Conservation (phyloP, 2,329 filamentous ascomycete species). For the Mycocentrospora acerina region DNA sequence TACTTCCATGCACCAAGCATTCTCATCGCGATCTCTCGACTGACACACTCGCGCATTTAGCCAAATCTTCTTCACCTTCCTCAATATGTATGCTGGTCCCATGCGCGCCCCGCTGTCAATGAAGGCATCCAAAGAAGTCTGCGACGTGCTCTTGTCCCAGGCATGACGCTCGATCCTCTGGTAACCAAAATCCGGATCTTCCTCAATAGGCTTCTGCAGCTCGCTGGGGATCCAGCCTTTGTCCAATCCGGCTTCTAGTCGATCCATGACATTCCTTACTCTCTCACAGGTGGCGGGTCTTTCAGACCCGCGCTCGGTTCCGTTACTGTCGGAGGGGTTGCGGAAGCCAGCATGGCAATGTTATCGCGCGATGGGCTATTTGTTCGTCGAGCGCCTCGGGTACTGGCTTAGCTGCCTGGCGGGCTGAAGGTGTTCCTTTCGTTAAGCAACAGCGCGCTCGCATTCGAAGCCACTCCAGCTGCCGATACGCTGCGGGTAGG, state of each 20-base stretch:
- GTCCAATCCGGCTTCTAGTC: conserved; percentile 11
- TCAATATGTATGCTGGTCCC: conserved; percentile 8
- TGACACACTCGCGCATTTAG: no score
- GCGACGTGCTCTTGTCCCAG: conserved; percentile 6
- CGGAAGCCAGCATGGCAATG: conserved; percentile 7
- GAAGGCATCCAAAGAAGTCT: conserved; percentile 3
- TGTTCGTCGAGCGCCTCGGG: conserved; percentile 7
- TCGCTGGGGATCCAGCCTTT: conserved; percentile 13
- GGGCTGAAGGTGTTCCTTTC: conserved; percentile 13
- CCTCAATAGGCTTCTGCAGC: conserved; percentile 10
- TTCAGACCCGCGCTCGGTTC: conserved; percentile 11
- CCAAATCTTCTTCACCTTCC: conserved; percentile 13
- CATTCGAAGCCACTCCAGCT: conserved; percentile 8
- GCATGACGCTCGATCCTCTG: conserved; percentile 11
- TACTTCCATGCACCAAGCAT: conserved; percentile 14
- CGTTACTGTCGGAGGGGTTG: conserved; percentile 13
- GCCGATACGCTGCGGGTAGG: conserved; percentile 14
- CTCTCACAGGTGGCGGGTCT: conserved; percentile 7
- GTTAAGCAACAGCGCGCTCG: conserved; percentile 11
- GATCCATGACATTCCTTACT: conserved; percentile 13
- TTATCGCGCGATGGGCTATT: conserved; percentile 8
- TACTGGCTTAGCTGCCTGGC: conserved; percentile 9
- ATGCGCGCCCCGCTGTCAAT: conserved; percentile 4
- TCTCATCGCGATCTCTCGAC: conserved; percentile 10
- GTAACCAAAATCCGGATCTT: conserved; percentile 14